Conservation (phyloP, 192 early-diverging fungal species). For the Mortierella hygrophila region DNA sequence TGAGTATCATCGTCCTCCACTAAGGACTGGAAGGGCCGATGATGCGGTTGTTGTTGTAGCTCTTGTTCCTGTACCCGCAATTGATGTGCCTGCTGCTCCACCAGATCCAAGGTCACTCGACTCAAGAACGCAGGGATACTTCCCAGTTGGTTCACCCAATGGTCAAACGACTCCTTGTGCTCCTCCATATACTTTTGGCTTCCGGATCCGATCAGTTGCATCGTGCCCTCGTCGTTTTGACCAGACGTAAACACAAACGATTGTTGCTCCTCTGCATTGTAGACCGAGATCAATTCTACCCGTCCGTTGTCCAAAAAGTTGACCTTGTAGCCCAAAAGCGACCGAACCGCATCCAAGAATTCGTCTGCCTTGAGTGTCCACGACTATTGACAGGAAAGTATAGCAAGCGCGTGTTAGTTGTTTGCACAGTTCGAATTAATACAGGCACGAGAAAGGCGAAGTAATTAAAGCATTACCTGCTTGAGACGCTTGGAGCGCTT, state of each 20-base stretch:
- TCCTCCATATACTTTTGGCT: conserved; percentile 72
- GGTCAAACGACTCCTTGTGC: conserved; percentile 66
- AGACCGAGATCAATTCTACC: conserved; percentile 83
- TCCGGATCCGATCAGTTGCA: conserved; percentile 78
- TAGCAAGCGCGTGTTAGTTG: background rate
- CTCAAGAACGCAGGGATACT: conserved; percentile 90
- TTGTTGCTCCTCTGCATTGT: conserved; percentile 69
- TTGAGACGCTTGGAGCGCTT: conserved; percentile 77
- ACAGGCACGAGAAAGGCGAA: background rate
- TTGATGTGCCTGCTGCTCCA: conserved; percentile 61
- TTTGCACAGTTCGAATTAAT: background rate
- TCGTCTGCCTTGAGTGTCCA: conserved; percentile 78
- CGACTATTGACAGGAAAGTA: conserved; percentile 52
- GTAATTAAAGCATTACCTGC: conserved; percentile 60
- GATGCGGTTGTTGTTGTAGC: conserved; percentile 3
- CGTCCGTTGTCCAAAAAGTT: conserved; percentile 78
- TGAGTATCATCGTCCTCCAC: conserved; percentile 32
- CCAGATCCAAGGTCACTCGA: conserved; percentile 75
- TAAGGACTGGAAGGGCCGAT: background rate
- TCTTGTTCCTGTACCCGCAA: background rate
- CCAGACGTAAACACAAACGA: conserved; percentile 80
- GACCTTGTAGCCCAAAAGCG: conserved; percentile 78
- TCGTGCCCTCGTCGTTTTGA: conserved; percentile 74
- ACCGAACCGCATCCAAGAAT: conserved; percentile 79
- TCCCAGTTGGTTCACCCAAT: conserved; percentile 76